phyloP scores from a whole-genome alignment of 768 basidiomycete genomes.

The Trametes sanguinea region DNA sequence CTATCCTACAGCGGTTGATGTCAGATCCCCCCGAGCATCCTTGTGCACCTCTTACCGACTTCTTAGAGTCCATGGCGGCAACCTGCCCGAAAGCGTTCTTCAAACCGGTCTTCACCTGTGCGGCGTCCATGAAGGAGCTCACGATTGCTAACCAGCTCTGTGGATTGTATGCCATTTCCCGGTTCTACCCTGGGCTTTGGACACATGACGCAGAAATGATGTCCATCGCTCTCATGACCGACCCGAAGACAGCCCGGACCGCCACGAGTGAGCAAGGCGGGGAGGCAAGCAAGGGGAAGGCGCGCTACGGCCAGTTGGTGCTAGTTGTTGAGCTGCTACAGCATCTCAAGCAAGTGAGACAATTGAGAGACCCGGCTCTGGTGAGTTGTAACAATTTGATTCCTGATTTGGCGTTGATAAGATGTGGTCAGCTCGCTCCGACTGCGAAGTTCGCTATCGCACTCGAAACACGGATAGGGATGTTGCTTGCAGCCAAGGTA shows the following conservation, averaged over 20 bases:
- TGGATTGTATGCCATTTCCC: slow-evolving; percentile 51
- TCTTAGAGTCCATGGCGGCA: slow-evolving; percentile 54
- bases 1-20: slow-evolving; percentile 48
- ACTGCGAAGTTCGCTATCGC: slow-evolving; percentile 44
- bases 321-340: slow-evolving; percentile 64
- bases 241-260: slow-evolving; percentile 28
- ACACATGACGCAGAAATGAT: slow-evolving; percentile 73
- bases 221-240: slow-evolving; percentile 65
- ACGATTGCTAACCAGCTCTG: slow-evolving; percentile 61
- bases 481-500: slow-evolving; percentile 62
- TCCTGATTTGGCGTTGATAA: not conserved
- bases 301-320: slow-evolving; percentile 62
- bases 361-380: slow-evolving; percentile 42
- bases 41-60: slow-evolving; percentile 45
- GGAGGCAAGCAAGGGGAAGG: slow-evolving; percentile 43
- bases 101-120: slow-evolving; percentile 70
- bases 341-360: slow-evolving; percentile 46
- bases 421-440: slow-evolving; percentile 3
- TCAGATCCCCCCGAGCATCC: slow-evolving; percentile 54
- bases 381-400: slow-evolving; percentile 30
- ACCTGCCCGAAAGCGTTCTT: slow-evolving; percentile 65
- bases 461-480: slow-evolving; percentile 58
- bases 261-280: slow-evolving; percentile 25
- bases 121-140: slow-evolving; percentile 63
- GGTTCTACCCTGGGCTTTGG: slow-evolving; percentile 66